phyloP scores from a whole-genome alignment of 345 rosid genomes.

The Rhodamnia argentea region DNA sequence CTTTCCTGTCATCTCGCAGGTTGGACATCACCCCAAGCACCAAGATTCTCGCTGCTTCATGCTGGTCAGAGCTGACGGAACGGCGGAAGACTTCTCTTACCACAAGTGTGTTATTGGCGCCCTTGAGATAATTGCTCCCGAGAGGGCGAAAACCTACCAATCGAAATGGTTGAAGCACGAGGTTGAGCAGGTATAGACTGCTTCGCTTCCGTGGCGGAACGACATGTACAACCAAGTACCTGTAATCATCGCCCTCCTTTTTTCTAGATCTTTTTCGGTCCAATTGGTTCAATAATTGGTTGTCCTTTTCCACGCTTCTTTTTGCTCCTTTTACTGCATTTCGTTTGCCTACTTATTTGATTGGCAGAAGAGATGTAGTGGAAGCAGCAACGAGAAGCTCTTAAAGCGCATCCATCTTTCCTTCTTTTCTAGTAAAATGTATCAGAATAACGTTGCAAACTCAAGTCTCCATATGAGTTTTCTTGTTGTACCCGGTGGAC shows the following conservation, averaged over 20 bases:
- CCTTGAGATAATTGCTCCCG: conserved; percentile 64
- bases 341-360: conserved; percentile 30
- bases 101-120: conserved; percentile 72
- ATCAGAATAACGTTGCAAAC: background rate
- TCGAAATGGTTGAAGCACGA: conserved; percentile 18
- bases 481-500: background rate
- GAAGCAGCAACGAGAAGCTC: conserved; percentile 99
- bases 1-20: conserved; percentile 28
- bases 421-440: conserved; percentile 7
- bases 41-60: conserved; percentile 58
- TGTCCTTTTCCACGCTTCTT: conserved; percentile 56
- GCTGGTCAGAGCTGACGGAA: conserved; percentile 58
- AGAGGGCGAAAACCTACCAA: conserved; percentile 30
- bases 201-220: background rate
- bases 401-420: conserved; percentile 17
- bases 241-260: background rate
- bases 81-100: conserved; percentile 76
- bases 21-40: conserved; percentile 43
- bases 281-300: conserved; percentile 2
- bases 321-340: conserved; percentile 85
- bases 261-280: background rate
- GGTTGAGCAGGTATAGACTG: background rate
- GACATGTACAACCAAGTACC: background rate
- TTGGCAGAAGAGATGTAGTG: conserved; percentile 65
- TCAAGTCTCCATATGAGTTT: background rate